Conservation (phyloP, 257 asterid species). For the Gardenia jasminoides region DNA sequence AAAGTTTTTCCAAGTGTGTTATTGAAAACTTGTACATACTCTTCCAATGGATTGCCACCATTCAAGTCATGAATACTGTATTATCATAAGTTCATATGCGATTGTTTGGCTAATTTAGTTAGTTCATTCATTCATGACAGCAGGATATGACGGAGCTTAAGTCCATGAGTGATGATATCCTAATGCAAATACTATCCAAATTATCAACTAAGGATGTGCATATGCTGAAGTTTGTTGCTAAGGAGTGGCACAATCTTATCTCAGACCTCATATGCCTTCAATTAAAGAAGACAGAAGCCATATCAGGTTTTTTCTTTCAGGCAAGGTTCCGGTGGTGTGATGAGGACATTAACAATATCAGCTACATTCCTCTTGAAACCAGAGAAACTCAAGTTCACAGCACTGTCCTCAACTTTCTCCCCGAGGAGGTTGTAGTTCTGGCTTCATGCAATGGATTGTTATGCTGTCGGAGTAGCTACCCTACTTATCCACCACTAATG, state of each 20-base stretch:
- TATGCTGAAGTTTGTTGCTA: constrained; percentile 48
- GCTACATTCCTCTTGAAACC: constrained; percentile 43
- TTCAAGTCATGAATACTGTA: too few relatives aligned
- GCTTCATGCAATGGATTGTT: constrained; percentile 52
- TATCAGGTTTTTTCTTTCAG: constrained; percentile 64
- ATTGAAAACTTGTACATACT: not conserved
- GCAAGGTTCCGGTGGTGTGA: constrained; percentile 40
- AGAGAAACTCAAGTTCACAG: constrained; percentile 14
- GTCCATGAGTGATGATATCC: constrained; percentile 41
- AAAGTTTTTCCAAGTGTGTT: not conserved
- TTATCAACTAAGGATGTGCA: constrained; percentile 46
- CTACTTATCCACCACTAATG: constrained; percentile 29
- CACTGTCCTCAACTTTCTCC: constrained; percentile 51
- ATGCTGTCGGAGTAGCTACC: constrained; percentile 59
- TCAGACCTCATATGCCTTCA: constrained; percentile 43
- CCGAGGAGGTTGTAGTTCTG: constrained; percentile 44
- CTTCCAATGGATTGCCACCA: not conserved
- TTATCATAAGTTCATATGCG: not conserved
- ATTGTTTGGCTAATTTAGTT: not conserved
- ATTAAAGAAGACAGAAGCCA: constrained; percentile 34
- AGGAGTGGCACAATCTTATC: constrained; percentile 48
- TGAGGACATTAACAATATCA: constrained; percentile 28
- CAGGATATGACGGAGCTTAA: constrained; percentile 30
- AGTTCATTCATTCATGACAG: constrained; percentile 15
- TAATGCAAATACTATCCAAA: constrained; percentile 35